Conservation (phyloP, 2,329 filamentous ascomycete genomes). For the Pseudofabraea citricarpa region DNA sequence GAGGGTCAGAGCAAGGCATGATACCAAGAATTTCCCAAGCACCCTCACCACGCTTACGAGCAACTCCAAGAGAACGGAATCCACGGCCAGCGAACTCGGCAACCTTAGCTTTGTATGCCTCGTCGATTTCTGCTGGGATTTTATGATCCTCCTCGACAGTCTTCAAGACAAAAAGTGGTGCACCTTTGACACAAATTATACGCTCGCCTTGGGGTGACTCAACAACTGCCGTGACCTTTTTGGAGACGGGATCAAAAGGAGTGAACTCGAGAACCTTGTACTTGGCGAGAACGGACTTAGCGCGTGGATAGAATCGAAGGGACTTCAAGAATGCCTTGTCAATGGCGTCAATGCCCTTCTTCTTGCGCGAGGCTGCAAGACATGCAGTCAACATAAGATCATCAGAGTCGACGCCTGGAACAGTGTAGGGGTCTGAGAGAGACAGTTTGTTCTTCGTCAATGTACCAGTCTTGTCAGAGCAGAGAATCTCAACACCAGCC, state of each 20-base stretch:
- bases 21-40: constrained; percentile 91
- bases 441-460: constrained; percentile 93
- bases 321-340: constrained; percentile 93
- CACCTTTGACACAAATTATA: constrained; percentile 87
- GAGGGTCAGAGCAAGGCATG: constrained; percentile 90
- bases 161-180: constrained; percentile 80
- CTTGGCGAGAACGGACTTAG: constrained; percentile 74
- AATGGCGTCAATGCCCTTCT: constrained; percentile 92
- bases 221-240: constrained; percentile 83
- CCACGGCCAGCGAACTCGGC: constrained; percentile 88
- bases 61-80: constrained; percentile 91
- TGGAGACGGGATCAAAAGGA: constrained; percentile 89
- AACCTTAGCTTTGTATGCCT: constrained; percentile 88
- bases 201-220: constrained; percentile 78
- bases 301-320: constrained; percentile 74
- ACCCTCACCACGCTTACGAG: constrained; percentile 77
- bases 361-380: constrained; percentile 85
- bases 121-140: constrained; percentile 70
- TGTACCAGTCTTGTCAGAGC: constrained; percentile 92
- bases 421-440: constrained; percentile 77
- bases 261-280: constrained; percentile 82
- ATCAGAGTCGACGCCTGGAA: constrained; percentile 75
- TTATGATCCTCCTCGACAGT: constrained; percentile 82
- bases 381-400: constrained; percentile 92
- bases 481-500: constrained; percentile 88